Evolutionary conservation across 1,139 yeast species (phyloP).

Genomic region (Taiozyma sp.): DNA sequence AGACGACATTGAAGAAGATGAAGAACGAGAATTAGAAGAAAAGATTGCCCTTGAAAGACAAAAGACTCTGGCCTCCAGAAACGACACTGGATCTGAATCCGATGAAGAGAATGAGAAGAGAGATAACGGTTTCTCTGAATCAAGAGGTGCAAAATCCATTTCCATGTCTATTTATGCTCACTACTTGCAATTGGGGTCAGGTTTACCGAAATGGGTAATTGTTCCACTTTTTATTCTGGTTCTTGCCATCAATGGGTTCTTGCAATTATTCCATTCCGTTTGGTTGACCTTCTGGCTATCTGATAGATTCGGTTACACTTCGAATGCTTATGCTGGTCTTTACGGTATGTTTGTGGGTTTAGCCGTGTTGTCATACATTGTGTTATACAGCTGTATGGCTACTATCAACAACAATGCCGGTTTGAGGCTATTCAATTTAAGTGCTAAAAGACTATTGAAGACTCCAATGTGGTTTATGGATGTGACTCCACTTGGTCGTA

Average conservation of each 20-base stretch:
- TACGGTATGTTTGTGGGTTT: constrained; percentile 48
- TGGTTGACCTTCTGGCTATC: constrained; percentile 79
- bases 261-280: constrained; percentile 54
- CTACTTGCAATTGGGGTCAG: constrained; percentile 39
- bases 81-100: not conserved
- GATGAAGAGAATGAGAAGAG: constrained; percentile 7
- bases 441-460: constrained; percentile 38
- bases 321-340: constrained; percentile 57
- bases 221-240: constrained; percentile 34
- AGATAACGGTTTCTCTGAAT: constrained; percentile 11
- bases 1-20: constrained; percentile 12
- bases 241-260: constrained; percentile 46
- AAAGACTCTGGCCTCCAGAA: not conserved
- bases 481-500: constrained; percentile 55
- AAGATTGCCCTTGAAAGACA: constrained; percentile 1
- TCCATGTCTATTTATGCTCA: constrained; percentile 2
- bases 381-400: constrained; percentile 1
- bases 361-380: constrained; percentile 39
- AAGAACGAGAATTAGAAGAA: not conserved
- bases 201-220: constrained; percentile 33
- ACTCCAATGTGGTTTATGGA: constrained; percentile 57
- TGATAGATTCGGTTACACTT: constrained; percentile 38
- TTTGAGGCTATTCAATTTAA: constrained; percentile 30
- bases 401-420: constrained; percentile 43
- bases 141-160: constrained; percentile 4